A percentile compares a stretch with the other conserved stretches of the same genome.
These are phyloP conservation scores for Bretschneidera sinensis DNA, from an alignment of 345 rosid genomes.

Conservation along the genomic window DNA sequence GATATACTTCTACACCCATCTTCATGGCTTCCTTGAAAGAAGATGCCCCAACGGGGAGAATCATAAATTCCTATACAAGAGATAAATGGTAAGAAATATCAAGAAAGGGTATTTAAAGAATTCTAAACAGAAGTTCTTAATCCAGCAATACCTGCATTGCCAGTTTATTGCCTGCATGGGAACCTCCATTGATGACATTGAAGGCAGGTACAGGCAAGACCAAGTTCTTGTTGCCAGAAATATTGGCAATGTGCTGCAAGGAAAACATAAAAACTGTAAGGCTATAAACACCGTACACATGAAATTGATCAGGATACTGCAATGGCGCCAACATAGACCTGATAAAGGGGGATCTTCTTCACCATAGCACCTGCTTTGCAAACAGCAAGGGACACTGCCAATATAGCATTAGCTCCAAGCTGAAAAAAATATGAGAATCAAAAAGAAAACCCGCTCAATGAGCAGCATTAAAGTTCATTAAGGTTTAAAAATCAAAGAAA, in stretches of 20 bases:
- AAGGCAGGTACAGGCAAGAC: slow-evolving; percentile 69
- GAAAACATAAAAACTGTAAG: neutral
- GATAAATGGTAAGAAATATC: slow-evolving; percentile 5
- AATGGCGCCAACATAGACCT: slow-evolving; percentile 25
- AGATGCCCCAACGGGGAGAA: slow-evolving; percentile 62
- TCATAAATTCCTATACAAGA: slow-evolving; percentile 56
- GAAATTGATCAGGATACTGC: neutral
- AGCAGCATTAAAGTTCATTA: neutral
- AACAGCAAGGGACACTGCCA: slow-evolving; percentile 71
- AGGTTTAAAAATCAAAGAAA: neutral
- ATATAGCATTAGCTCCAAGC: slow-evolving; percentile 76
- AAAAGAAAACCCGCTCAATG: neutral
- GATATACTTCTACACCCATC: slow-evolving; percentile 76
- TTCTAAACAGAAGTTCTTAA: neutral
- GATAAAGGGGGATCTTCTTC: slow-evolving; percentile 64
- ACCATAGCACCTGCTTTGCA: slow-evolving; percentile 69
- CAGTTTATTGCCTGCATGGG: slow-evolving; percentile 67
- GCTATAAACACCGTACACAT: neutral
- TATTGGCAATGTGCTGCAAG: slow-evolving; percentile 65
- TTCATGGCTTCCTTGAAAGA: slow-evolving; percentile 75
- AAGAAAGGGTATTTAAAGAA: neutral
- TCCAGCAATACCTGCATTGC: slow-evolving; percentile 50
- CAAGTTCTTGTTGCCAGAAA: slow-evolving; percentile 57
- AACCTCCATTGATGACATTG: slow-evolving; percentile 71
- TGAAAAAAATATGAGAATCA: slow-evolving; percentile 18